Evolutionary conservation across 1,139 yeast species (phyloP).

Genomic region (Zygosaccharomyces sapae): DNA sequence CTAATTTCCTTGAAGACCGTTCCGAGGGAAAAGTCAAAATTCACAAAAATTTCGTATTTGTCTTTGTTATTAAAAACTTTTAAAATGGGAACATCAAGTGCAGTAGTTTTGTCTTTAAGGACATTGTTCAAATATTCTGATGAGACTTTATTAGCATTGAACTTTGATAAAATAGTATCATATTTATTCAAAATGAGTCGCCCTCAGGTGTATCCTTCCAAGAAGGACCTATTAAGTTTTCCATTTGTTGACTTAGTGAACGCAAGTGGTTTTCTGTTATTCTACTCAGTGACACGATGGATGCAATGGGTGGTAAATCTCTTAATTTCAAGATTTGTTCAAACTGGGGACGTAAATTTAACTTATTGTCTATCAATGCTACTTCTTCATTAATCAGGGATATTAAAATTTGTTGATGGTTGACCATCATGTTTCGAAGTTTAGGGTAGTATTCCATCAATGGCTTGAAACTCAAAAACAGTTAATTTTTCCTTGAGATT

Average conservation of each 20-base stretch:
- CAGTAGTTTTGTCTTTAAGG: constrained; percentile 22
- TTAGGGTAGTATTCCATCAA: constrained; percentile 46
- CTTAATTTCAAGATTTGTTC: constrained; percentile 33
- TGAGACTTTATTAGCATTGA: constrained; percentile 44
- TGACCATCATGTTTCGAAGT: constrained; percentile 52
- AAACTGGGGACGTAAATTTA: background rate
- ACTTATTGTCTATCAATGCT: constrained; percentile 34
- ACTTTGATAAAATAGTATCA: constrained; percentile 42
- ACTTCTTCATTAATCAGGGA: constrained; percentile 45
- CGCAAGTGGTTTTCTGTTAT: constrained; percentile 46
- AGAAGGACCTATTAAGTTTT: constrained; percentile 58
- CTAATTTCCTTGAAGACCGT: constrained; percentile 51
- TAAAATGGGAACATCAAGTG: constrained; percentile 41
- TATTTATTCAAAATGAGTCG: constrained; percentile 54
- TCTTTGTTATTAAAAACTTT: constrained; percentile 32
- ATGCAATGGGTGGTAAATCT: constrained; percentile 47
- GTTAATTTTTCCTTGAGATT: constrained; percentile 49
- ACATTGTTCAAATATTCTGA: constrained; percentile 46
- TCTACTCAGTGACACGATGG: constrained; percentile 48
- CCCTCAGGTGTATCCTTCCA: constrained; percentile 81
- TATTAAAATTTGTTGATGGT: constrained; percentile 49
- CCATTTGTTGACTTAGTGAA: constrained; percentile 43
- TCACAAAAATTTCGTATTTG: constrained; percentile 38
- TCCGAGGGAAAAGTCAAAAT: constrained; percentile 49
- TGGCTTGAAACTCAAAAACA: constrained; percentile 46